These are phyloP conservation scores for Solanum sejunctum DNA, from an alignment of 257 asterid genomes.

Conservation along the genomic window DNA sequence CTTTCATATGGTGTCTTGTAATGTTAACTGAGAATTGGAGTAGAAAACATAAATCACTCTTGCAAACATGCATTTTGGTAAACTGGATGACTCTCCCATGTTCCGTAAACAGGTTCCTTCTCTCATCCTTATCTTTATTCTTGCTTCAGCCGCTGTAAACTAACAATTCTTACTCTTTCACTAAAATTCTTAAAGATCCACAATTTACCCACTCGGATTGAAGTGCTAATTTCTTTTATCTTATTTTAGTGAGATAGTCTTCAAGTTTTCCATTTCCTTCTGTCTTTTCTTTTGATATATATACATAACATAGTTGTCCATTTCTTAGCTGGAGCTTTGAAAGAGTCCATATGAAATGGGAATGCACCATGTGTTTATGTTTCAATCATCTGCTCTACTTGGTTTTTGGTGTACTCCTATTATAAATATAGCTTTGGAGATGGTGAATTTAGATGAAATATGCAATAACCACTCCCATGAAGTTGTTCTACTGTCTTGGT, in stretches of 20 bases:
- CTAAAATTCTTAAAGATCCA: not conserved
- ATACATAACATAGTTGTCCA: not conserved
- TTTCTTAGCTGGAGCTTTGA: not conserved
- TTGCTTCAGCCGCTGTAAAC: not conserved
- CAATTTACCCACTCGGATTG: not conserved
- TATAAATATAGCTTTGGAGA: not conserved
- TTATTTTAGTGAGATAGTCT: not conserved
- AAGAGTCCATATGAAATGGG: not conserved
- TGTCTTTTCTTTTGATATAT: not conserved
- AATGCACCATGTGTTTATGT: not conserved
- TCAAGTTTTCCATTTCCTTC: not conserved
- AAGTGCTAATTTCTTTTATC: not conserved
- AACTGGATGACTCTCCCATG: slow-evolving; percentile 99
- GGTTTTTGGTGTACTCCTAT: not conserved
- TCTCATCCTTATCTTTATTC: not conserved
- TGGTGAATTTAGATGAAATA: not conserved
- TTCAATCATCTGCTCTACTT: not conserved
- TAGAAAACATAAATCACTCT: slow-evolving; percentile 10
- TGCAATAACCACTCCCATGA: not conserved
- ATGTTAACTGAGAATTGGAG: slow-evolving; percentile 8
- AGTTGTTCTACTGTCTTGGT: not conserved
- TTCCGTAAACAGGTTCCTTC: slow-evolving; percentile 86
- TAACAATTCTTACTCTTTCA: not conserved
- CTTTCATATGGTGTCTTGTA: not conserved
- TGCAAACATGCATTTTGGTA: slow-evolving; percentile 79